Conservation (phyloP, 2,329 filamentous ascomycete species). For the Colletotrichum viniferum region DNA sequence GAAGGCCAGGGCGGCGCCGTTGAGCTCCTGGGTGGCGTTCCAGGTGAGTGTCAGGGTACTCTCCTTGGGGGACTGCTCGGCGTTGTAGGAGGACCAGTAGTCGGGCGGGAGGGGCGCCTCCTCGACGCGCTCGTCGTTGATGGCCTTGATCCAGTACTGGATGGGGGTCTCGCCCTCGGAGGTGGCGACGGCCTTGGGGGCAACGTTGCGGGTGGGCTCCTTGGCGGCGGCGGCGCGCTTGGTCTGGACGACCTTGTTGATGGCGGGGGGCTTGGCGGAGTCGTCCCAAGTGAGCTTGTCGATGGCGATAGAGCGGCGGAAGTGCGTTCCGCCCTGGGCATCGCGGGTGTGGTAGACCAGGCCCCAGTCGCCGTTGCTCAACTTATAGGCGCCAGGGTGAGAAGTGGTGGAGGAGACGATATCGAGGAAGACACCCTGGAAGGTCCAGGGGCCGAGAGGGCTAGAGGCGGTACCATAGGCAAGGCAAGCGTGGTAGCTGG, state of each 20-base stretch:
- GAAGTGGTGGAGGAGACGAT: constrained; percentile 42
- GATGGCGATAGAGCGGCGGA: constrained; percentile 39
- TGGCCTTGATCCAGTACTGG: constrained; percentile 39
- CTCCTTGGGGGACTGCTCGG: constrained; percentile 31
- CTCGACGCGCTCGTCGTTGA: constrained; percentile 36
- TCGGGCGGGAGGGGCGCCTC: constrained; percentile 37
- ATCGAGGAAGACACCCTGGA: constrained; percentile 34
- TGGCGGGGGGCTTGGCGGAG: constrained; percentile 27
- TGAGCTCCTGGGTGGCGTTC: constrained; percentile 30
- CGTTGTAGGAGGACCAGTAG: constrained; percentile 39
- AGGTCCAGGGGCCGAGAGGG: constrained; percentile 40
- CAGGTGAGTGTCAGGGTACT: constrained; percentile 35
- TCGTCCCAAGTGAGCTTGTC: constrained; percentile 37
- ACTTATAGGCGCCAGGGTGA: constrained; percentile 36
- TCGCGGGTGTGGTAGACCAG: constrained; percentile 41
- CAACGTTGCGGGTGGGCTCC: constrained; percentile 36
- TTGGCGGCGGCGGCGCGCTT: constrained; percentile 24
- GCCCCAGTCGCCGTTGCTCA: constrained; percentile 30
- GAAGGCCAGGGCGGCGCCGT: constrained; percentile 32
- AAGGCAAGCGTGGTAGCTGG: constrained; percentile 41
- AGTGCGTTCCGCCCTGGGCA: constrained; percentile 35
- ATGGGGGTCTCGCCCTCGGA: constrained; percentile 33
- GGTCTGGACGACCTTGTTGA: constrained; percentile 34
- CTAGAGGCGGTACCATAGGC: constrained; percentile 38
- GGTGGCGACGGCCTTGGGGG: constrained; percentile 27